A percentile compares a stretch with the other conserved stretches of the same genome.
Conservation (phyloP, 2,329 filamentous ascomycete species). For the Diaporthe destruens region DNA sequence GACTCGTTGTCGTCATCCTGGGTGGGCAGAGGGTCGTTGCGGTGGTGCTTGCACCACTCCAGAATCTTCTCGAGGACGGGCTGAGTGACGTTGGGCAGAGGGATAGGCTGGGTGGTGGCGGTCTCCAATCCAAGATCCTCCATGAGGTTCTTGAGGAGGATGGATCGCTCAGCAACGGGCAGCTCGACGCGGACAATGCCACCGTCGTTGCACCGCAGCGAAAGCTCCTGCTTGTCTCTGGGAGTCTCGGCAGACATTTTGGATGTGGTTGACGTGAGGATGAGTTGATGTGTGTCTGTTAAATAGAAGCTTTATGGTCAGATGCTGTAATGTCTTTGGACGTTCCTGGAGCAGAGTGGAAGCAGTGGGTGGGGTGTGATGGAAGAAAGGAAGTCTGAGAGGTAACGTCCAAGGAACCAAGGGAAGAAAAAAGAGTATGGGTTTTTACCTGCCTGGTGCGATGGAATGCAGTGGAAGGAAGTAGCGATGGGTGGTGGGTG, state of each 20-base stretch:
- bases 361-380: background rate
- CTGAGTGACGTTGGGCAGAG: conserved; percentile 92
- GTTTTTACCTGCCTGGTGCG: conserved; percentile 11
- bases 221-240: conserved; percentile 53
- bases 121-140: conserved; percentile 84
- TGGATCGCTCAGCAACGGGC: conserved; percentile 87
- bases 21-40: conserved; percentile 83
- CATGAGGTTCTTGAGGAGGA: conserved; percentile 98
- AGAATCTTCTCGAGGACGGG: conserved; percentile 95
- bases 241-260: conserved; percentile 48
- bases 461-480: conserved; percentile 2
- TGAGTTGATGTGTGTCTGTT: conserved; percentile 40
- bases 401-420: background rate
- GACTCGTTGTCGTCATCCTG: conserved; percentile 92
- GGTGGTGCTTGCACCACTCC: conserved; percentile 98
- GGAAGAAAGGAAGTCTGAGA: background rate
- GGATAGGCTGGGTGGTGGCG: conserved; percentile 76
- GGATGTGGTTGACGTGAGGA: conserved; percentile 35
- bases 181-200: conserved; percentile 72
- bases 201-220: conserved; percentile 65
- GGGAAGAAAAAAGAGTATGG: background rate
- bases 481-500: background rate
- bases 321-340: conserved; percentile 24
- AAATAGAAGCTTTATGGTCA: conserved; percentile 21
- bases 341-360: background rate